Evolutionary conservation across 2,329 filamentous ascomycete species (phyloP).

Genomic region (Sclerotinia subarctica): DNA sequence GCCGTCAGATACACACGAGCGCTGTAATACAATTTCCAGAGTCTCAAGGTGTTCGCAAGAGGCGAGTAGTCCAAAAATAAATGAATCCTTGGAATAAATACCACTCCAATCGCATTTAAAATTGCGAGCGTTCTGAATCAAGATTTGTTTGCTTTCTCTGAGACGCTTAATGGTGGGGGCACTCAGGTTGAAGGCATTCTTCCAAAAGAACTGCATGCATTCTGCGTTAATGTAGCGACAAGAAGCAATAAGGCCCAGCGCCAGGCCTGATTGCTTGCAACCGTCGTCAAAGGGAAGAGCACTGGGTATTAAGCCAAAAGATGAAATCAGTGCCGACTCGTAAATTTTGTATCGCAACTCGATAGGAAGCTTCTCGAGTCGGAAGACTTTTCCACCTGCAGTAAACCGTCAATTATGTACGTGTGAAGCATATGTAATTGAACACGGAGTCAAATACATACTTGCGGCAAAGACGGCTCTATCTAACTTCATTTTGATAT

Average conservation of each 20-base stretch:
- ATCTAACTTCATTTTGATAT: conserved; percentile 19
- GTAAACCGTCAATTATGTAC: not conserved
- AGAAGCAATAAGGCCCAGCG: conserved; percentile 23
- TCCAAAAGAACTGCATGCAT: conserved; percentile 24
- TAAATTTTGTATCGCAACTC: conserved; percentile 28
- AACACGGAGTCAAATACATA: conserved; percentile 16
- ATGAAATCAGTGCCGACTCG: conserved; percentile 22
- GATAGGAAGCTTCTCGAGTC: conserved; percentile 26
- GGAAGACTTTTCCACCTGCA: conserved; percentile 24
- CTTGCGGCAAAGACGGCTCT: conserved; percentile 25
- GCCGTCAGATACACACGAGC: not conserved
- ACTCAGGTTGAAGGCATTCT: conserved; percentile 26
- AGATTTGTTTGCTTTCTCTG: conserved; percentile 3
- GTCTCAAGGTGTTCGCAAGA: conserved; percentile 20
- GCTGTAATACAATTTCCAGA: conserved; percentile 18
- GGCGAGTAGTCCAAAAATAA: conserved; percentile 1
- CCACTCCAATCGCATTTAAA: conserved; percentile 25
- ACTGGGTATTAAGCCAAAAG: not conserved
- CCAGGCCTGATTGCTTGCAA: not conserved
- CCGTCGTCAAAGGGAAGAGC: not conserved
- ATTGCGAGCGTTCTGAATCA: conserved; percentile 19
- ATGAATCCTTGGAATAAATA: conserved; percentile 14
- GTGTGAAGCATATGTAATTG: not conserved
- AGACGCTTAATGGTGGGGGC: not conserved
- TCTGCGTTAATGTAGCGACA: conserved; percentile 25